These are phyloP conservation scores for Fistulifera pelliculosa DNA, from an alignment of 108 stramenopile genomes.

Conservation along the genomic window DNA sequence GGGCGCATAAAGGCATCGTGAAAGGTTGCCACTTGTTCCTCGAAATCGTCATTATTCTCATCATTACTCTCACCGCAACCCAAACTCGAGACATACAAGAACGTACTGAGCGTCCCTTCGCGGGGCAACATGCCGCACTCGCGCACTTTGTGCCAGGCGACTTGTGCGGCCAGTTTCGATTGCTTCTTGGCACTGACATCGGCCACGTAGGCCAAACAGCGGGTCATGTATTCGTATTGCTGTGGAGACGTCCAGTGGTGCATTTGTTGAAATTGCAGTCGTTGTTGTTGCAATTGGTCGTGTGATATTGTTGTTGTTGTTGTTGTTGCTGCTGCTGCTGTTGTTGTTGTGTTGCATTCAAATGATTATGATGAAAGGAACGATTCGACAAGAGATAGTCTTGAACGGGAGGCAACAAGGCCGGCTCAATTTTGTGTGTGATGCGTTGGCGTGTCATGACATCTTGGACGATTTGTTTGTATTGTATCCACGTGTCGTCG, in stretches of 20 bases:
- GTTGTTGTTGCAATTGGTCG: background rate
- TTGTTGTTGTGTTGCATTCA: too few relatives aligned
- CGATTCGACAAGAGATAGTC: too few relatives aligned
- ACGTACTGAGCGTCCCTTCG: slow-evolving; percentile 34
- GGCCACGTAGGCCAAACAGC: slow-evolving; percentile 34
- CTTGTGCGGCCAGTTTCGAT: slow-evolving; percentile 2
- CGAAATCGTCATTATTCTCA: background rate
- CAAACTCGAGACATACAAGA: slow-evolving; percentile 39
- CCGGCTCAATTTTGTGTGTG: too few relatives aligned
- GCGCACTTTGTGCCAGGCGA: slow-evolving; percentile 47
- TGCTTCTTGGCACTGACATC: slow-evolving; percentile 34
- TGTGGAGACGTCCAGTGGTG: background rate
- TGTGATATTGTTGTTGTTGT: too few relatives aligned
- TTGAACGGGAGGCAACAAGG: too few relatives aligned
- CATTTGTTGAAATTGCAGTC: too few relatives aligned
- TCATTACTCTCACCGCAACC: too few relatives aligned
- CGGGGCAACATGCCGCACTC: slow-evolving; percentile 30
- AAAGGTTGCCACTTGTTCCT: slow-evolving; percentile 52
- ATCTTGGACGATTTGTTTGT: too few relatives aligned
- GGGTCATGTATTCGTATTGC: slow-evolving; percentile 19
- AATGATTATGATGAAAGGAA: too few relatives aligned
- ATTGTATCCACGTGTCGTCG: too few relatives aligned
- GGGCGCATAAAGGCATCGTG: slow-evolving; percentile 68
- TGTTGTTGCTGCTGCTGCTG: too few relatives aligned
- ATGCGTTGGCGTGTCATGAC: too few relatives aligned